Conservation (phyloP, 2,329 filamentous ascomycete genomes). For the Colletotrichum sansevieriae region DNA sequence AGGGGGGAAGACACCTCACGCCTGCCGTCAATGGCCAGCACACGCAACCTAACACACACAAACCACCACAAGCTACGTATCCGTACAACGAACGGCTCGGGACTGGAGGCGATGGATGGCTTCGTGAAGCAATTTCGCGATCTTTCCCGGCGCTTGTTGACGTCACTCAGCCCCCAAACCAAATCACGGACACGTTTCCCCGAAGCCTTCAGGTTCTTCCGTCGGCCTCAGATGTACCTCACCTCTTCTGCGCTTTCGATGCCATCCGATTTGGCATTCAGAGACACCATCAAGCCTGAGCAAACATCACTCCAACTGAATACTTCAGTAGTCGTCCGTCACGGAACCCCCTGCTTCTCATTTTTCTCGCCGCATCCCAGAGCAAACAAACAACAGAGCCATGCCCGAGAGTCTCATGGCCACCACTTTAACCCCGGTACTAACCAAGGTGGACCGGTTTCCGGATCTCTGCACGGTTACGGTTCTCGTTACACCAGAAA, state of each 20-base stretch:
- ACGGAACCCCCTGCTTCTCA: background rate
- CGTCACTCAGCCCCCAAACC: no score
- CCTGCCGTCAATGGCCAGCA: conserved; percentile 14
- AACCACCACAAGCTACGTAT: background rate
- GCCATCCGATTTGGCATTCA: no score
- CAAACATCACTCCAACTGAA: background rate
- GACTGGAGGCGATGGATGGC: no score
- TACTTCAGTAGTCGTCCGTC: background rate
- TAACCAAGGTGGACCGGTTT: conserved; percentile 20
- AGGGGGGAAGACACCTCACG: background rate
- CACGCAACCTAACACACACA: conserved; percentile 3
- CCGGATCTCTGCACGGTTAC: conserved; percentile 28
- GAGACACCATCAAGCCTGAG: no score
- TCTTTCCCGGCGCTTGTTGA: no score
- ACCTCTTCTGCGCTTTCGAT: no score
- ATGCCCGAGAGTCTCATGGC: conserved; percentile 14
- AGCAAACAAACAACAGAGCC: conserved; percentile 8
- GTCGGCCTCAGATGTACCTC: no score
- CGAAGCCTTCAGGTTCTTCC: no score
- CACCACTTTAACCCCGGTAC: conserved; percentile 8
- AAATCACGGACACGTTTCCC: no score
- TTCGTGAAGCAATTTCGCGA: no score
- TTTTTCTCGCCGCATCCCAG: background rate
- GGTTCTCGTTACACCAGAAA: conserved; percentile 19
- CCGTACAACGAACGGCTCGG: no score